Conservation (phyloP, 164 flowering plant species). For the Vitis rotundifolia region DNA sequence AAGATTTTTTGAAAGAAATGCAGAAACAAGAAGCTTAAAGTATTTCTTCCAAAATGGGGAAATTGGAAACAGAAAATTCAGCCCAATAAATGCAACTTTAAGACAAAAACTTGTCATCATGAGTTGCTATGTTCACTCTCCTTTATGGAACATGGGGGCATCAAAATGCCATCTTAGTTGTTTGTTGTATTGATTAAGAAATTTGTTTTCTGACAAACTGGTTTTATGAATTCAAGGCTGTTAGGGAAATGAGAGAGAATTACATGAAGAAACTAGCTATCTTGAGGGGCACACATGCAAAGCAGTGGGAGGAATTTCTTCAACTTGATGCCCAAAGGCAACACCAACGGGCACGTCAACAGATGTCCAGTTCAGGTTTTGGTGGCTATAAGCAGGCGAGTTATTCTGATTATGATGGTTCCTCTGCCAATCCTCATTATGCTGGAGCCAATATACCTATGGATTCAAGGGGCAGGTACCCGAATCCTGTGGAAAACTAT, state of each 20-base stretch:
- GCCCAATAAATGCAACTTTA: too few relatives aligned
- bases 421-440: slow-evolving; percentile 46
- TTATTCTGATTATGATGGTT: slow-evolving; percentile 56
- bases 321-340: slow-evolving; percentile 61
- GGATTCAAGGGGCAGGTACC: slow-evolving; percentile 67
- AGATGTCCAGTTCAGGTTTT: slow-evolving; percentile 46
- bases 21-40: too few relatives aligned
- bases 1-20: too few relatives aligned
- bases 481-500: slow-evolving; percentile 53
- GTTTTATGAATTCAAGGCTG: slow-evolving; percentile 47
- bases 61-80: too few relatives aligned
- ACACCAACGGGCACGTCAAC: slow-evolving; percentile 56
- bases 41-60: too few relatives aligned
- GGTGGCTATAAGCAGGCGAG: slow-evolving; percentile 56
- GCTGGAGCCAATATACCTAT: slow-evolving; percentile 41
- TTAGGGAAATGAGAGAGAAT: slow-evolving; percentile 75
- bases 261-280: slow-evolving; percentile 69
- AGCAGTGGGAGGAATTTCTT: slow-evolving; percentile 93
- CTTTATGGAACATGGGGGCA: too few relatives aligned
- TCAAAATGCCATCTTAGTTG: background rate
- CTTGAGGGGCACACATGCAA: slow-evolving; percentile 64
- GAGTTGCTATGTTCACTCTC: too few relatives aligned
- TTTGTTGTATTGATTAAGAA: slow-evolving; percentile 2
- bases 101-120: too few relatives aligned
- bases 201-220: slow-evolving; percentile 12